These are phyloP conservation scores for Henningerozyma blattae DNA, from an alignment of 805 yeast genomes.

Conservation along the genomic window DNA sequence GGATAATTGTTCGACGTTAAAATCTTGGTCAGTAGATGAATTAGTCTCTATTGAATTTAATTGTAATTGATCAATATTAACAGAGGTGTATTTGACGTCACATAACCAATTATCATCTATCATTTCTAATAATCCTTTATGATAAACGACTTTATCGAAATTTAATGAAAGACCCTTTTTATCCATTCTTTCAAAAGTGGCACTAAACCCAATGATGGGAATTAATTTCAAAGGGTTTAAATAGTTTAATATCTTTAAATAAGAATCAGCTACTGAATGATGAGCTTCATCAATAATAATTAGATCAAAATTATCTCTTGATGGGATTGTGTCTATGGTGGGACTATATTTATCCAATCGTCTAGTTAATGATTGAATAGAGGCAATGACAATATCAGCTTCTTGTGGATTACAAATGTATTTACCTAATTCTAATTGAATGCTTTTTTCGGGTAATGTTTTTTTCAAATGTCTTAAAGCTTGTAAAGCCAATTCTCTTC, in stretches of 20 bases:
- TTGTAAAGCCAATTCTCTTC: slow-evolving; percentile 68
- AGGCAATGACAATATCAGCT: slow-evolving; percentile 63
- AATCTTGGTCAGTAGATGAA: slow-evolving; percentile 38
- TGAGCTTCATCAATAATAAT: slow-evolving; percentile 88
- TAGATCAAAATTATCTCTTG: slow-evolving; percentile 37
- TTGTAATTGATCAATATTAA: slow-evolving; percentile 34
- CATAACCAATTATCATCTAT: slow-evolving; percentile 57
- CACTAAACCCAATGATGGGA: slow-evolving; percentile 74
- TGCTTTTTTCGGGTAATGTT: slow-evolving; percentile 34
- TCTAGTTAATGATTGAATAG: slow-evolving; percentile 54
- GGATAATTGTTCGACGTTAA: slow-evolving; percentile 38
- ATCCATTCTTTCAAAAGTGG: slow-evolving; percentile 76
- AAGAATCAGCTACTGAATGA: slow-evolving; percentile 70
- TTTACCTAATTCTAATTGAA: slow-evolving; percentile 63
- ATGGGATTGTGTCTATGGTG: too few relatives aligned
- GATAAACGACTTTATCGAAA: slow-evolving; percentile 66
- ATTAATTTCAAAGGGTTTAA: slow-evolving; percentile 40
- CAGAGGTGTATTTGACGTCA: slow-evolving; percentile 53
- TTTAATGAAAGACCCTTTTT: slow-evolving; percentile 41
- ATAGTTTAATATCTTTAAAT: slow-evolving; percentile 42
- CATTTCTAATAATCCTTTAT: slow-evolving; percentile 53
- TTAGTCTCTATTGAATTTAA: slow-evolving; percentile 25
- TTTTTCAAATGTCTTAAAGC: slow-evolving; percentile 39
- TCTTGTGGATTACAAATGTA: slow-evolving; percentile 18
- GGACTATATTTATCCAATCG: slow-evolving; percentile 43